Evolutionary conservation across 1,284 basidiomycete species (phyloP).

Genomic region (Puccinia polysora): DNA sequence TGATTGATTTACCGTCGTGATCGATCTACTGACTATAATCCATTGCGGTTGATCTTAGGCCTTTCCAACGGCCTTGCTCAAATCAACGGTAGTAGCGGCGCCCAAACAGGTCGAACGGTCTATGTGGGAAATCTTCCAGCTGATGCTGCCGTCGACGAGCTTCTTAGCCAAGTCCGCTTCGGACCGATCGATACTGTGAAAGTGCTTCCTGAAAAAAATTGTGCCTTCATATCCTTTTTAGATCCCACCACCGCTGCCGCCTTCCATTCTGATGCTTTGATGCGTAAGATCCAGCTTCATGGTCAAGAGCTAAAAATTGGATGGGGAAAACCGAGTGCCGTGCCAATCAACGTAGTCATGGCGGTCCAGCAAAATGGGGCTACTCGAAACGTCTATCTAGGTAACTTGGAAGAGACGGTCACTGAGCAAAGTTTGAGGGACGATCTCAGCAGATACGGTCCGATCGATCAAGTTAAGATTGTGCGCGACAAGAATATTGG

Average conservation of each 20-base stretch:
- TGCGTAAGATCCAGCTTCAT: conserved; percentile 84
- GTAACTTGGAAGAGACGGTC: conserved; percentile 76
- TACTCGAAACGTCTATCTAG: conserved; percentile 86
- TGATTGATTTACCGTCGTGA: no score
- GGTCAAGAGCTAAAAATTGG: conserved; percentile 91
- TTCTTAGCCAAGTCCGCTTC: conserved; percentile 94
- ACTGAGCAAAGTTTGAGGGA: conserved; percentile 85
- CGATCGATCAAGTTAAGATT: conserved; percentile 97
- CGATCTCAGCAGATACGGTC: conserved; percentile 79
- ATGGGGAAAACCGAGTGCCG: conserved; percentile 86
- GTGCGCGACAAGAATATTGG: conserved; percentile 95
- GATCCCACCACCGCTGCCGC: conserved; percentile 83
- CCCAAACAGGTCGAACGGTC: conserved; percentile 70
- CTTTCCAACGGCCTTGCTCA: conserved; percentile 21
- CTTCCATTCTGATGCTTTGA: conserved; percentile 87
- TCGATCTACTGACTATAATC: no score
- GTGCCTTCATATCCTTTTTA: conserved; percentile 95
- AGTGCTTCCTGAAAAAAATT: conserved; percentile 93
- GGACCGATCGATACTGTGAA: conserved; percentile 93
- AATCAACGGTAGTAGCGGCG: background rate
- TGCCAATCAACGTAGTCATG: conserved; percentile 73
- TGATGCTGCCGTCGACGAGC: conserved; percentile 93
- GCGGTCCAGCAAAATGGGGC: conserved; percentile 85
- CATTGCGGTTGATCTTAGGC: no score
- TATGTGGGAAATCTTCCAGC: conserved; percentile 94